A percentile compares a stretch with the other conserved stretches of the same genome.
Evolutionary conservation across 805 yeast genomes (phyloP).

Genomic region (Spathaspora arborariae): DNA sequence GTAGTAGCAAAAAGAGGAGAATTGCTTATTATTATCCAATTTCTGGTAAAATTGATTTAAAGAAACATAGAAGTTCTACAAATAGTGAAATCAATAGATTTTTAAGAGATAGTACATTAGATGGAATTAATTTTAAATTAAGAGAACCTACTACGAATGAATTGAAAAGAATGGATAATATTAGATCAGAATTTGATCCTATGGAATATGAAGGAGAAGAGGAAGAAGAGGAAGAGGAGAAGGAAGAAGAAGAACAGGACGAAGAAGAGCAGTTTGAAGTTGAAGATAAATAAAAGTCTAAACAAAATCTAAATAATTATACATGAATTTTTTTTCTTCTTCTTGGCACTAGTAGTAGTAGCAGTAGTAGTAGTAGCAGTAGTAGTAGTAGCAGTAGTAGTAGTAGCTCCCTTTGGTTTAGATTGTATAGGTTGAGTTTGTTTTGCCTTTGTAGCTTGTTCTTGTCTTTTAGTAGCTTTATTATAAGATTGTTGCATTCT

Average conservation of each 20-base stretch:
- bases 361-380: background rate
- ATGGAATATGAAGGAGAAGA: constrained; percentile 70
- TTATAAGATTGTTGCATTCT: constrained; percentile 32
- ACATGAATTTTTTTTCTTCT: constrained; percentile 18
- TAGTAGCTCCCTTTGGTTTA: background rate
- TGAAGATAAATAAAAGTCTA: background rate
- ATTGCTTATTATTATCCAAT: constrained; percentile 77
- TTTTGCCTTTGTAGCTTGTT: constrained; percentile 1
- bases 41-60: constrained; percentile 71
- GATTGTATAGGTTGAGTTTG: no score
- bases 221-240: constrained; percentile 29
- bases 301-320: constrained; percentile 12
- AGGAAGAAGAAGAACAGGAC: constrained; percentile 9
- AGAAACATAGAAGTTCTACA: constrained; percentile 75
- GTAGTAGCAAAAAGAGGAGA: constrained; percentile 38
- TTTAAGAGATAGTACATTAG: constrained; percentile 55
- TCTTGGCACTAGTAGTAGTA: constrained; percentile 1
- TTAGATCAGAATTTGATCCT: constrained; percentile 71
- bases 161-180: constrained; percentile 59
- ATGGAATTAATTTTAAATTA: constrained; percentile 56
- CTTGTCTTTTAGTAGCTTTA: constrained; percentile 2
- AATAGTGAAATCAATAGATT: constrained; percentile 50
- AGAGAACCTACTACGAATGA: constrained; percentile 75
- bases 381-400: background rate
- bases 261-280: constrained; percentile 7